Conservation (phyloP, 495 filamentous ascomycete species). For the Aspergillus sclerotioniger region DNA sequence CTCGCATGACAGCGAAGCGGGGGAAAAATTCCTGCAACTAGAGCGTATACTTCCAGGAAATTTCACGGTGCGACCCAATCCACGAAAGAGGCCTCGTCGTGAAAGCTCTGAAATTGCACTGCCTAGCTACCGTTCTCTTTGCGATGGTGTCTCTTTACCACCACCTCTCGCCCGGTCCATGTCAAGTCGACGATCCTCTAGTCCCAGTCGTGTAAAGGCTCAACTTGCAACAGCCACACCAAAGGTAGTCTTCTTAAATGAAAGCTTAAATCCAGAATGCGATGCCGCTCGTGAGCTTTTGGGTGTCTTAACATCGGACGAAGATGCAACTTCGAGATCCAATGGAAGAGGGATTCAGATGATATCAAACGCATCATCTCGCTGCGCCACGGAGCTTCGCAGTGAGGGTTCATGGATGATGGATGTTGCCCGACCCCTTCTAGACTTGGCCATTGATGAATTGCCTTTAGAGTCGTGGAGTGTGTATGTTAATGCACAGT, state of each 20-base stretch:
- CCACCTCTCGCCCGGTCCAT: not conserved
- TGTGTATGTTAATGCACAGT: slow-evolving; percentile 7
- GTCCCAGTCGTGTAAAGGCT: not conserved
- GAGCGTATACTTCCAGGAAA: not conserved
- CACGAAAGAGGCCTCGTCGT: not conserved
- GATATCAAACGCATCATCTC: not conserved
- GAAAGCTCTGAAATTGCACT: not conserved
- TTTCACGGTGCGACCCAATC: not conserved
- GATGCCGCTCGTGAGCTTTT: not conserved
- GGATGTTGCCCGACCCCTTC: slow-evolving; percentile 4
- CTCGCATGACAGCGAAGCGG: not conserved
- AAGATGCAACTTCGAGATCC: not conserved
- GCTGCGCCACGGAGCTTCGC: slow-evolving; percentile 1
- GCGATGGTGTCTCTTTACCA: not conserved
- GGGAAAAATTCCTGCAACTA: not conserved
- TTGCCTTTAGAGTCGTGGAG: slow-evolving; percentile 11
- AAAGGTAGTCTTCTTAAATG: not conserved
- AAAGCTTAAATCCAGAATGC: not conserved
- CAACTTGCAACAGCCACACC: not conserved
- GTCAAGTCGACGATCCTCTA: not conserved
- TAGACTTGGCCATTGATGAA: slow-evolving; percentile 3
- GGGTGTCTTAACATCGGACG: not conserved
- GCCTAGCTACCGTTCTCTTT: not conserved
- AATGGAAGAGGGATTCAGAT: not conserved
- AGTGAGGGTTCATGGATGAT: slow-evolving; percentile 14